These are phyloP conservation scores for Chlorella sp. DNA, from an alignment of 139 green algal genomes.

Conservation along the genomic window DNA sequence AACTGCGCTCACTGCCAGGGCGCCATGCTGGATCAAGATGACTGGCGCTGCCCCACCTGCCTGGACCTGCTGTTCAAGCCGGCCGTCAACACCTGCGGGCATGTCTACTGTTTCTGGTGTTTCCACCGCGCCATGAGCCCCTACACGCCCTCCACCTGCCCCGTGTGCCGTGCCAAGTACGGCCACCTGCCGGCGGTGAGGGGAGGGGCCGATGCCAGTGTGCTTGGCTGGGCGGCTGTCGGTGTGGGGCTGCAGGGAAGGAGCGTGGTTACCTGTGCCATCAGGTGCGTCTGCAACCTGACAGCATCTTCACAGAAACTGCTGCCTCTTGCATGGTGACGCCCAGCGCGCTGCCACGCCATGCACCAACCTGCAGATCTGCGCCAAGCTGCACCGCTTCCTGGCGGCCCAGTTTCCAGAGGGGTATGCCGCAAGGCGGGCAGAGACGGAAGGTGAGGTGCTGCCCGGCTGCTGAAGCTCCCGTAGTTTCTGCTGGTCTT, in stretches of 20 bases:
- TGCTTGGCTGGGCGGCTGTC: no score
- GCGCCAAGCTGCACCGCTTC: conserved; percentile 46
- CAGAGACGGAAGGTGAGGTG: conserved; percentile 37
- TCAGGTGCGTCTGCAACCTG: no score
- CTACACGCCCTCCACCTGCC: conserved; percentile 40
- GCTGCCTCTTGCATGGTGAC: no score
- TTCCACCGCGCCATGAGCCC: conserved; percentile 47
- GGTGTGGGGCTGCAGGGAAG: no score
- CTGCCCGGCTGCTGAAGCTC: not conserved
- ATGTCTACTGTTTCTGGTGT: conserved; percentile 74
- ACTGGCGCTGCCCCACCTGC: conserved; percentile 82
- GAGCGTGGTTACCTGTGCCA: no score
- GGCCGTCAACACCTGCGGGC: conserved; percentile 75
- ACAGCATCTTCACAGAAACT: no score
- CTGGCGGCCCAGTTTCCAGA: conserved; percentile 40
- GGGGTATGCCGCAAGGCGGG: conserved; percentile 24
- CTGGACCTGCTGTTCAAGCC: conserved; percentile 81
- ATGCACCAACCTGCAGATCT: conserved; percentile 46
- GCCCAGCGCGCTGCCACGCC: no score
- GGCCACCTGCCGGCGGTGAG: conserved; percentile 51
- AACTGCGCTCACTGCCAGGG: no score
- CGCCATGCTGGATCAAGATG: not conserved
- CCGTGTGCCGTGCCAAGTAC: conserved; percentile 47
- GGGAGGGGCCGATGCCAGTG: no score
- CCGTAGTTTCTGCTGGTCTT: no score